A percentile compares a stretch with the other conserved stretches of the same genome.
Conservation (phyloP, 1,284 basidiomycete species). For the Fomitopsis schrenkii region DNA sequence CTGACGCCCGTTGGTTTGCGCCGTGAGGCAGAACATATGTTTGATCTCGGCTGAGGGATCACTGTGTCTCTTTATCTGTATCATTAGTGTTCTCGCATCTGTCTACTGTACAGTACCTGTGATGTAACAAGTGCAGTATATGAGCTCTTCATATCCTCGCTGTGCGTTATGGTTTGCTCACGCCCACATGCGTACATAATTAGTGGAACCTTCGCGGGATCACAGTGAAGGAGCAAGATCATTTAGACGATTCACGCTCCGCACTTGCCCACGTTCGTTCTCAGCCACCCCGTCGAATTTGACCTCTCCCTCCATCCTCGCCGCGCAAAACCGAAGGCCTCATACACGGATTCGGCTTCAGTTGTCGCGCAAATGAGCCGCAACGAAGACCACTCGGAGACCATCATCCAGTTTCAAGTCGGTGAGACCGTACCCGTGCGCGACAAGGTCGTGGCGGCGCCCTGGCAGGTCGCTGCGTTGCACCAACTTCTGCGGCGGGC, state of each 20-base stretch:
- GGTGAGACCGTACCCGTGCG: not conserved
- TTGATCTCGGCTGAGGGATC: not conserved
- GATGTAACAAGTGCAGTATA: not conserved
- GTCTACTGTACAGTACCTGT: not conserved
- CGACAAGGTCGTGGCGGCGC: constrained; percentile 12
- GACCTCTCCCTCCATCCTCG: not conserved
- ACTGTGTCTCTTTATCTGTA: not conserved
- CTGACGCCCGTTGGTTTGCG: not conserved
- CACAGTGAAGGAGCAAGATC: not conserved
- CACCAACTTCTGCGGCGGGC: constrained; percentile 8
- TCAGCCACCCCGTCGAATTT: not conserved
- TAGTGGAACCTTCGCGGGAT: not conserved
- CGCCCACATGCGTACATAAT: not conserved
- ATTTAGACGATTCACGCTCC: not conserved
- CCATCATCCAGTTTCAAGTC: not conserved
- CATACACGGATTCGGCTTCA: not conserved
- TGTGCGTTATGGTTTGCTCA: not conserved
- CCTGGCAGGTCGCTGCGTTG: constrained; percentile 13
- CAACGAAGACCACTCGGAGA: not conserved
- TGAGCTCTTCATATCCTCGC: not conserved
- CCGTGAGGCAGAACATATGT: not conserved
- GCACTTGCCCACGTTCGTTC: not conserved
- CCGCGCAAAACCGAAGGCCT: not conserved
- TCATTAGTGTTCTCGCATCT: not conserved
- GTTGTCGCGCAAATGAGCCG: not conserved